These are phyloP conservation scores for Microcyclosporella mali DNA, from an alignment of 2,329 filamentous ascomycete genomes.

Conservation along the genomic window DNA sequence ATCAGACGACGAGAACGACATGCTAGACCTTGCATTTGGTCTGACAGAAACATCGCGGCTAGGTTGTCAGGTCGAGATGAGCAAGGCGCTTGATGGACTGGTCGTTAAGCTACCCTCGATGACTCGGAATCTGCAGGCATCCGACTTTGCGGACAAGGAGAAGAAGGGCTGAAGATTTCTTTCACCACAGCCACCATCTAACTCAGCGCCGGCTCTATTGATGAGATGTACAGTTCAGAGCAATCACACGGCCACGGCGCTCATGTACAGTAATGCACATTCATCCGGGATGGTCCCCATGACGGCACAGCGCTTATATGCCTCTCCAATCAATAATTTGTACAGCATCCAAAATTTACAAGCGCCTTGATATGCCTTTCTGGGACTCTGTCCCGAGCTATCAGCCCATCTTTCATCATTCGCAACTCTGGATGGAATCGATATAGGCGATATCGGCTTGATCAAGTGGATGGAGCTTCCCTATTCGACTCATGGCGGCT, in stretches of 20 bases:
- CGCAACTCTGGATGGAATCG: too few relatives aligned
- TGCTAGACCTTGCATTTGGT: conserved; percentile 85
- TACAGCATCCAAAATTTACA: too few relatives aligned
- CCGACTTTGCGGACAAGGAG: conserved; percentile 62
- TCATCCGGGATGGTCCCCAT: too few relatives aligned
- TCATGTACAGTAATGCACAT: conserved; percentile 3
- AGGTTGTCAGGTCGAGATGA: conserved; percentile 90
- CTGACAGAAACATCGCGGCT: conserved; percentile 77
- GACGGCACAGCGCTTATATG: neutral
- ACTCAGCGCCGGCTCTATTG: too few relatives aligned
- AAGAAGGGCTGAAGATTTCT: conserved; percentile 10
- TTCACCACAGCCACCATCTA: conserved; percentile 1
- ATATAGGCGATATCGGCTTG: too few relatives aligned
- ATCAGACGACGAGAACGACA: conserved; percentile 61
- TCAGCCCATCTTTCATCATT: too few relatives aligned
- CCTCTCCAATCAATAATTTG: neutral
- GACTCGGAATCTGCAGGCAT: conserved; percentile 93
- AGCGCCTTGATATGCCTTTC: neutral
- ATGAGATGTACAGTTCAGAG: conserved; percentile 7
- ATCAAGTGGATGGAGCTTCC: too few relatives aligned
- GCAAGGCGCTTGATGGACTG: conserved; percentile 78
- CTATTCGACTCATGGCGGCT: too few relatives aligned
- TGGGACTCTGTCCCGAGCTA: too few relatives aligned
- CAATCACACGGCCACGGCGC: conserved; percentile 5
- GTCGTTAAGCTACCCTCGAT: conserved; percentile 80